phyloP scores from a whole-genome alignment of 768 basidiomycete species.

The Pisolithus sp. region DNA sequence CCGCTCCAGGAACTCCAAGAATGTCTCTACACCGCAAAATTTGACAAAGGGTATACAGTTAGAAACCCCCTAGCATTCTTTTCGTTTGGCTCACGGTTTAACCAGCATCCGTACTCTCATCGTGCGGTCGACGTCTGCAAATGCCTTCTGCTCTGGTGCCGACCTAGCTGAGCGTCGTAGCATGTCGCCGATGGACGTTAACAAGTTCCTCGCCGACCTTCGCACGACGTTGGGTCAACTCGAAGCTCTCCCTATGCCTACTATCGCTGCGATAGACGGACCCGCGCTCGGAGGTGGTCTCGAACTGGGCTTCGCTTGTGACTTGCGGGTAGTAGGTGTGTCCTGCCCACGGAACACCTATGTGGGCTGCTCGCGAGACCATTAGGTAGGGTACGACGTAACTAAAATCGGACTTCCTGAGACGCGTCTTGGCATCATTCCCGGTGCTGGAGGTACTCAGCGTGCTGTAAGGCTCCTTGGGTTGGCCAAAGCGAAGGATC shows the following conservation, averaged over 20 bases:
- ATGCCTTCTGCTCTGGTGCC: slow-evolving; percentile 87
- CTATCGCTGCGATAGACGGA: slow-evolving; percentile 89
- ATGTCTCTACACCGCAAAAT: slow-evolving; percentile 58
- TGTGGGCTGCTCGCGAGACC: neutral
- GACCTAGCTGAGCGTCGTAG: slow-evolving; percentile 81
- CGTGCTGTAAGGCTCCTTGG: slow-evolving; percentile 74
- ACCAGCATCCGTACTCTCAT: slow-evolving; percentile 71
- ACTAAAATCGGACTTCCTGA: slow-evolving; percentile 89
- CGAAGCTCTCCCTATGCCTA: slow-evolving; percentile 82
- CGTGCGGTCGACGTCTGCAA: slow-evolving; percentile 69
- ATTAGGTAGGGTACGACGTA: slow-evolving; percentile 47
- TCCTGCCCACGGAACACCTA: slow-evolving; percentile 2
- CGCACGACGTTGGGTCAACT: slow-evolving; percentile 65
- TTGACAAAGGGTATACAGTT: slow-evolving; percentile 52
- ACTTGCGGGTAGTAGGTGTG: slow-evolving; percentile 83
- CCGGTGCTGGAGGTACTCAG: slow-evolving; percentile 88
- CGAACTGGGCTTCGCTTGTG: slow-evolving; percentile 83
- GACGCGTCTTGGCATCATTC: slow-evolving; percentile 74
- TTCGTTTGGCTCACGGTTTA: neutral
- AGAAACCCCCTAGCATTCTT: neutral
- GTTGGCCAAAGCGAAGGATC: slow-evolving; percentile 72
- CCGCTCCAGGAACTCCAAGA: slow-evolving; percentile 58
- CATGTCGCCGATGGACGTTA: slow-evolving; percentile 71
- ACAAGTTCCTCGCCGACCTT: slow-evolving; percentile 71
- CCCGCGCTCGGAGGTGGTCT: slow-evolving; percentile 92